Evolutionary conservation across 176 grass and related monocot genomes (phyloP).

Genomic region (Thinopyrum elongatum): DNA sequence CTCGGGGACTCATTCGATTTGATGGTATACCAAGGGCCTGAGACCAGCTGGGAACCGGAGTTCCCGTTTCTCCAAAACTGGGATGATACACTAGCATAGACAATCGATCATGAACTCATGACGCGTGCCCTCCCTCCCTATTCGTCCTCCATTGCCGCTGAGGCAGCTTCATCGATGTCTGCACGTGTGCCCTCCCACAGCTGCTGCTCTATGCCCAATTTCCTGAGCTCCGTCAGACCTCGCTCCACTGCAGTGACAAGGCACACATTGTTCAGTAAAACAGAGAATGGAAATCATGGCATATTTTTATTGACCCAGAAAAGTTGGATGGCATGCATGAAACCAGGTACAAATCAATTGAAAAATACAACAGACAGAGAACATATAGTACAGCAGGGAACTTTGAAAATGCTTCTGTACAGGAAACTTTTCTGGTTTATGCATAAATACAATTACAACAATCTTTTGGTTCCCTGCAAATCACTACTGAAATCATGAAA

Average conservation of each 20-base stretch:
- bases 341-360: not conserved
- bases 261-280: conserved; percentile 3
- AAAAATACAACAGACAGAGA: not conserved
- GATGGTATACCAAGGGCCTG: conserved; percentile 4
- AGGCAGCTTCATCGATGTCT: conserved; percentile 71
- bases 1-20: not conserved
- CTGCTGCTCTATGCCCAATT: conserved; percentile 79
- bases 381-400: not conserved
- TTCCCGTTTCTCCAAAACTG: conserved; percentile 47
- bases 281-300: not conserved
- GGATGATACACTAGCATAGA: conserved; percentile 6
- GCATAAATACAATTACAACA: not conserved
- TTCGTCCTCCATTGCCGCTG: conserved; percentile 31
- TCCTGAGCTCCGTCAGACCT: conserved; percentile 86
- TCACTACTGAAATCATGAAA: not conserved
- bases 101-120: not conserved
- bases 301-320: not conserved
- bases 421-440: not conserved
- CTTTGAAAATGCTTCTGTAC: not conserved
- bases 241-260: conserved; percentile 82
- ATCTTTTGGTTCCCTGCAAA: not conserved
- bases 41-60: conserved; percentile 20
- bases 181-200: conserved; percentile 82
- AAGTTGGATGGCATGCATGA: not conserved
- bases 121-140: conserved; percentile 50